phyloP scores from a whole-genome alignment of 257 asterid genomes.

The Ilex aquifolium region DNA sequence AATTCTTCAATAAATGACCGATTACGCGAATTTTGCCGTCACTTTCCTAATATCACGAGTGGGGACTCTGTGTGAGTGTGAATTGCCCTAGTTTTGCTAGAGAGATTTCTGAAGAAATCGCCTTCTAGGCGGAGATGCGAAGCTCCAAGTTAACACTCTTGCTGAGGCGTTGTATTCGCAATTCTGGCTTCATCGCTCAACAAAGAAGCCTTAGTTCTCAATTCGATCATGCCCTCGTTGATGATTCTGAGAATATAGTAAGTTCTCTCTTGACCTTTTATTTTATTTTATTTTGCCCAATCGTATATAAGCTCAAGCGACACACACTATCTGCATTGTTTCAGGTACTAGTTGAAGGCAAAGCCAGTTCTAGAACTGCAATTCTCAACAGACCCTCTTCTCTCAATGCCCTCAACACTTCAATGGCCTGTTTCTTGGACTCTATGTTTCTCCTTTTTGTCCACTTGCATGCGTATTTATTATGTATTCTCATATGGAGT shows the following conservation, averaged over 20 bases:
- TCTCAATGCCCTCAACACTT: constrained; percentile 72
- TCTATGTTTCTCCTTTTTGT: not conserved
- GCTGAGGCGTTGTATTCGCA: constrained; percentile 27
- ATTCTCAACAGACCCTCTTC: constrained; percentile 75
- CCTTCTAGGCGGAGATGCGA: constrained; percentile 19
- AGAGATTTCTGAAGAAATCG: too few relatives aligned
- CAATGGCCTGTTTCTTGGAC: constrained; percentile 39
- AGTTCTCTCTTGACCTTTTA: constrained; percentile 17
- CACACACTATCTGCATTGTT: not conserved
- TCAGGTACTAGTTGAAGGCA: constrained; percentile 86
- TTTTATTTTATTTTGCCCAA: not conserved
- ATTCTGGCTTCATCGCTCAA: constrained; percentile 12
- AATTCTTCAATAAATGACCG: too few relatives aligned
- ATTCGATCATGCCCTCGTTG: constrained; percentile 33
- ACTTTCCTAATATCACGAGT: too few relatives aligned
- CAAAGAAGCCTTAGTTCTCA: constrained; percentile 36
- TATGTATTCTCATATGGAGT: not conserved
- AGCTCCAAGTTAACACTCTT: constrained; percentile 28
- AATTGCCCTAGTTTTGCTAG: too few relatives aligned
- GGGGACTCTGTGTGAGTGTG: too few relatives aligned
- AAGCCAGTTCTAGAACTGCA: constrained; percentile 73
- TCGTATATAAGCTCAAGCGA: too few relatives aligned
- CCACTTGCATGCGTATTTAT: not conserved
- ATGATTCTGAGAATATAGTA: constrained; percentile 47
- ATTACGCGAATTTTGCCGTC: too few relatives aligned